phyloP scores from a whole-genome alignment of 2,329 filamentous ascomycete species.

The Botrytis deweyae region DNA sequence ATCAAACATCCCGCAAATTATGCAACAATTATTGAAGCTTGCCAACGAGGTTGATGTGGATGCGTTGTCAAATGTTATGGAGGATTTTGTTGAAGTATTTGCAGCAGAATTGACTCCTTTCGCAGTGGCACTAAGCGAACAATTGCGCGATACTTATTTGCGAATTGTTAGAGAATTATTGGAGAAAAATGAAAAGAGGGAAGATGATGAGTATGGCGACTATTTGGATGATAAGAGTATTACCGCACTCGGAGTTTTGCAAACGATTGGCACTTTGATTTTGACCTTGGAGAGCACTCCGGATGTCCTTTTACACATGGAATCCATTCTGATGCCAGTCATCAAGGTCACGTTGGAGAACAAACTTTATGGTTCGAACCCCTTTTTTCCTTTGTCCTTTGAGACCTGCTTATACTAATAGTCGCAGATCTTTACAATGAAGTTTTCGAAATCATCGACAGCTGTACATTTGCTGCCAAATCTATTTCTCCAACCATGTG shows the following conservation, averaged over 20 bases:
- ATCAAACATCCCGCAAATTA: conserved; percentile 95
- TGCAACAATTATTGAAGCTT: conserved; percentile 96
- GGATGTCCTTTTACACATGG: conserved; percentile 89
- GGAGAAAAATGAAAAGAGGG: conserved; percentile 78
- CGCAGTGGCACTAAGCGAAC: conserved; percentile 91
- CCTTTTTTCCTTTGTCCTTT: background rate
- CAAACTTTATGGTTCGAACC: conserved; percentile 76
- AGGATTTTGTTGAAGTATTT: conserved; percentile 98
- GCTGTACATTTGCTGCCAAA: conserved; percentile 97
- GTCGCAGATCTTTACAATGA: conserved; percentile 86
- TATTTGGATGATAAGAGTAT: conserved; percentile 98
- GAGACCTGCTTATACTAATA: conserved; percentile 31
- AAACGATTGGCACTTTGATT: conserved; percentile 96
- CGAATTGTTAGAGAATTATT: conserved; percentile 89
- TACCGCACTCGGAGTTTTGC: conserved; percentile 89
- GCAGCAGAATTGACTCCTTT: conserved; percentile 96
- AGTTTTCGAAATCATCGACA: conserved; percentile 98
- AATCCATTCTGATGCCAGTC: conserved; percentile 95
- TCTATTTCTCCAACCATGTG: conserved; percentile 96
- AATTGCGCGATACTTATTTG: conserved; percentile 92
- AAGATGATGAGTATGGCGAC: conserved; percentile 78
- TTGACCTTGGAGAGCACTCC: conserved; percentile 96
- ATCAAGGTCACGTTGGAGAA: conserved; percentile 96
- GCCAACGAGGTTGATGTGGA: conserved; percentile 98
- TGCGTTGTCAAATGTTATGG: conserved; percentile 97